A percentile compares a stretch with the other conserved stretches of the same genome.
Conservation (phyloP, 1,284 basidiomycete species). For the Rhodotorula sp. region DNA sequence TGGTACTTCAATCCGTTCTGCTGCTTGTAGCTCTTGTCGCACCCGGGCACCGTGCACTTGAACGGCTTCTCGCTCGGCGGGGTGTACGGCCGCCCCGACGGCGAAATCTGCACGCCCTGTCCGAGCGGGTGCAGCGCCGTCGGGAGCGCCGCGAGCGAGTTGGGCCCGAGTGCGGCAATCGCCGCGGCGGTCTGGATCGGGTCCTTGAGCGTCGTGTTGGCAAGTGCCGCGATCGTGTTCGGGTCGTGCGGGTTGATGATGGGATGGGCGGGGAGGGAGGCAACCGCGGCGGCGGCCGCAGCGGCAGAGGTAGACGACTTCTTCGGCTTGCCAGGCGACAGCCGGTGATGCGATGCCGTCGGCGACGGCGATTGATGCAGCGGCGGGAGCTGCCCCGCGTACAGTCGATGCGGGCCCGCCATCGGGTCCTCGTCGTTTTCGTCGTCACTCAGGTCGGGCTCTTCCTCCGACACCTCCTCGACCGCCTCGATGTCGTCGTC, state of each 20-base stretch:
- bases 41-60: conserved; percentile 93
- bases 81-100: conserved; percentile 40
- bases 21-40: conserved; percentile 99
- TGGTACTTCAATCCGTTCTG: conserved; percentile 97
- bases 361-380: conserved; percentile 12
- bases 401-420: no score
- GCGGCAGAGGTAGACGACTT: neutral
- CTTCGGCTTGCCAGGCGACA: conserved; percentile 17
- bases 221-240: conserved; percentile 25
- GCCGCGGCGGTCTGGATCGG: conserved; percentile 26
- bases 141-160: conserved; percentile 31
- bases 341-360: neutral
- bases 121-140: conserved; percentile 41
- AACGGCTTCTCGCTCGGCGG: conserved; percentile 72
- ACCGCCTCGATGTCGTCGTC: conserved; percentile 14
- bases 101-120: conserved; percentile 40
- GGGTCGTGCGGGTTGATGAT: conserved; percentile 29
- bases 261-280: conserved; percentile 1
- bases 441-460: neutral
- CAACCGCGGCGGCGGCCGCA: neutral
- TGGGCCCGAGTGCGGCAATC: conserved; percentile 34
- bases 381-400: no score
- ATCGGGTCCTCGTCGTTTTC: neutral
- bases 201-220: conserved; percentile 27
- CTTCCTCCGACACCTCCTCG: conserved; percentile 1